Evolutionary conservation across 164 flowering plant genomes (phyloP), one percentile per base, ranked within the genome.

Genomic region (Vitis rupestris): DNA sequence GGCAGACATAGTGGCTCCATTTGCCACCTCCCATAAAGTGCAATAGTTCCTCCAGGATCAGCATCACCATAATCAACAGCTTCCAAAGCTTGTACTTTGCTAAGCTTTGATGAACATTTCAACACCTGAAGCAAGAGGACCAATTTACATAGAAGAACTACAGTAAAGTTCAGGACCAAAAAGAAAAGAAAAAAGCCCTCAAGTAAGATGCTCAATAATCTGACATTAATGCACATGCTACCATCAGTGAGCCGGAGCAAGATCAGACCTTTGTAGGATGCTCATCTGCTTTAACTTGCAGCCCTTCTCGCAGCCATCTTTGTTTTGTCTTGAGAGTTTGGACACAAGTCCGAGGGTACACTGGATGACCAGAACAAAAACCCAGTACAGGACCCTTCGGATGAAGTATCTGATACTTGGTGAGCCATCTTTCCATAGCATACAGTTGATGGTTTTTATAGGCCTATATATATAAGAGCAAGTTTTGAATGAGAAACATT

Each of bases 21-120:
- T 78, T 95, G 99, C 98, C 99, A 95, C 85, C 76, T 89, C 52
- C 99, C 98, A 81, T 85, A 95, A 44, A 93, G 92, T 71, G 73
- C 73, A 69, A 84, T 64, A 50, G 67, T 81, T 72, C 80, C 88
- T 71, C 75, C 79, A 60, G 70, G 59, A 70, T 72, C 82, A 71
- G 30, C 80, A 30, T 74, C 87, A 58, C 44, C 79, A 76, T 15
- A 56, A 44, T 80, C 84, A 75, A 77, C 84, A 70, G 71, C 82
- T 67, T 85, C 94, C 65, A 57, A 66, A 61, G 29, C 67, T 65
- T 85, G 80, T 53, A 61, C 74, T 75, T 81, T 86, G 59, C 52
- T 71, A 37, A 51, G 57, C 75, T 92, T 92, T 48, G 12, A 55
- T 50, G 87, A 70, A 61, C 84, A 86, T 67, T 85, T 91, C 72